Evolutionary conservation across 495 filamentous ascomycete genomes (phyloP), one percentile per base, ranked within the genome.

Genomic region (Podospora appendiculata): DNA sequence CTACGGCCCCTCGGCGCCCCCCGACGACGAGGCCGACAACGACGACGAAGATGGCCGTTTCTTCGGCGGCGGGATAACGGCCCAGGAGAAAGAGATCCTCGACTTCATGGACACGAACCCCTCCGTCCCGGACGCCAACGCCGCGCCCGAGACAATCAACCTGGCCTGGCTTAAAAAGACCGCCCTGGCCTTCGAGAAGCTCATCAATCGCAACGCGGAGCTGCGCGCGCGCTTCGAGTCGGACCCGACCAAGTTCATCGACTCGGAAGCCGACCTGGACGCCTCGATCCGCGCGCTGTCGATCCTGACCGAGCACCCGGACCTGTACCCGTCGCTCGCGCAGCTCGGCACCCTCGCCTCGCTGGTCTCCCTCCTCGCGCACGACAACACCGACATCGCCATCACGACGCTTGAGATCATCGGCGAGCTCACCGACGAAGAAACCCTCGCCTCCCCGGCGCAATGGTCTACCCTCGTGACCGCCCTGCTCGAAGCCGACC

Each of bases 381-480:
- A 97, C 63, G 93, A 99, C 60, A 99, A 99, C 68, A 89, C 91
- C 2, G 93, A 99, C 67, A 95, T 99, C 56, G 90, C 93, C 7
- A 95, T 96, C 55, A 89, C 85, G 59, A 87, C 84, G 0, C 82
- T 96, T 6, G 89, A 97, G 64, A 90, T 96, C 40, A 84, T 99
- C 48, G 81, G 81, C 53, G 93, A 99, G 74, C 70, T 99, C 56
- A 95, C 89, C 14, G 93, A 96, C 62, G 92, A 97, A 62, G 93
- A 96, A 65, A 89, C 96, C 2, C 78, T 86, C 41, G 90, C 90
- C 6, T 82, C 87, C 51, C 84, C 88, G 54, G 81, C 80, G 46
- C 85, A 99, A 65, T 97, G 91, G 89, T 80, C 84, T 58, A 73
- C 62, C 3, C 69, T 99, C 16, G 90, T 93, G 2, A 83, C 89